Evolutionary conservation across 1,139 yeast species (phyloP), one percentile per base, ranked within the genome.

Genomic region (Geotrichum siamense): DNA sequence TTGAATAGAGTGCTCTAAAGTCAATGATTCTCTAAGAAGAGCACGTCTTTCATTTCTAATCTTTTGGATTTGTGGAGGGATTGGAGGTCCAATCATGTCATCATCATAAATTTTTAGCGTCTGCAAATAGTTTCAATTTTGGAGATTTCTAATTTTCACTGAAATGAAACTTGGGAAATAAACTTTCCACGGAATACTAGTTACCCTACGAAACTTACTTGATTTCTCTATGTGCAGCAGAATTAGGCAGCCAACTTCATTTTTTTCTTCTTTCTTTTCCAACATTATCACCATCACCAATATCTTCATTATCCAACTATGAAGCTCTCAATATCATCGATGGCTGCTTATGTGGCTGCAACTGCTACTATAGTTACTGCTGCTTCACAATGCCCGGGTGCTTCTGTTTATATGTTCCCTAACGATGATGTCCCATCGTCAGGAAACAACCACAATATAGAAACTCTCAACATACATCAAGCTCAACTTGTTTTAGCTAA

Each of bases 401-500:
- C 49, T 26, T 19, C 40, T 16, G 50, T 47, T 12, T 47, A 44
- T 28, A 33, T 39, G 36, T 47, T 47, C 23, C 27, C 26, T 19
- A 17, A 32, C 19, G 22, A 33, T 21, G 15, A 21, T 22, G 19
- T 27, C 2, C 28, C 16, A 3, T 29, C 15, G 17, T 35, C 32
- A 28, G 26, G 36, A 10, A 17, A 29, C 9, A 38, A 38, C 21
- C n/a, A 21, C 17, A 28, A 33, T 21, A 17, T 37, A 4, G 39
- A 43, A 17, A 40, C 42, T 36, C 48, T 50, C 37, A 45, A 48
- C 32, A 25, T 48, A 28, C 55, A 51, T 21, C 60, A 56, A 45
- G 48, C 54, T 36, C 58, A 56, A 49, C 50, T 56, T 22, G 55
- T 56, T 26, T 46, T 57, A 23, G 56, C 59, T 3, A 59, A 57